A percentile compares a stretch with the other conserved stretches of the same genome.
phyloP scores from a whole-genome alignment of 306 rosid genomes.

The Begonia fuchsioides region DNA sequence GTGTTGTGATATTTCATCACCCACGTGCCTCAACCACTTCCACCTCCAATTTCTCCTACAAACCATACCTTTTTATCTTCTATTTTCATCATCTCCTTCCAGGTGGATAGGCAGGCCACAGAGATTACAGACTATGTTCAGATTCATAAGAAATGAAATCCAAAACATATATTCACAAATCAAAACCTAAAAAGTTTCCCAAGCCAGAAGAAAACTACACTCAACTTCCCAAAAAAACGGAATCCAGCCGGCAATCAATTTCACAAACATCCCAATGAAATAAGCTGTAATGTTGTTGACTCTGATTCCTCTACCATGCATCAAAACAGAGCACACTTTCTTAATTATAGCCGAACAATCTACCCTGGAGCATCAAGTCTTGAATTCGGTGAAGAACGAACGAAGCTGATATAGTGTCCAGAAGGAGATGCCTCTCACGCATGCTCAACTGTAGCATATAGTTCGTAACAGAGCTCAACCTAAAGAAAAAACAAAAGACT shows the following conservation, averaged over 20 bases:
- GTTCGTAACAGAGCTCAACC: constrained; percentile 58
- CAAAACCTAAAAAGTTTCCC: too few species aligned
- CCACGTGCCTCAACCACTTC: too few species aligned
- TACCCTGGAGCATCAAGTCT: constrained; percentile 71
- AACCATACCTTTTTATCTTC: too few species aligned
- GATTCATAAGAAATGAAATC: too few species aligned
- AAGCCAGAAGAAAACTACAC: too few species aligned
- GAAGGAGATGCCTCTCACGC: constrained; percentile 49
- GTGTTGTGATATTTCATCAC: too few species aligned
- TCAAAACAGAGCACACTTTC: background rate
- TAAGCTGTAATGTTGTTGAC: background rate
- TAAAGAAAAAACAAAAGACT: constrained; percentile 7
- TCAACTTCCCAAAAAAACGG: too few species aligned
- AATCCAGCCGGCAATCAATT: background rate
- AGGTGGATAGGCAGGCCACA: too few species aligned
- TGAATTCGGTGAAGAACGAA: constrained; percentile 60
- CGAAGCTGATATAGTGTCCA: constrained; percentile 74
- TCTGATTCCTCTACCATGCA: background rate
- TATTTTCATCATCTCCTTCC: too few species aligned
- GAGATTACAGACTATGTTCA: too few species aligned
- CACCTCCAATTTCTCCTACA: too few species aligned
- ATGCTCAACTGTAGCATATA: constrained; percentile 77
- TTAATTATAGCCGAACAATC: background rate
- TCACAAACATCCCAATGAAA: background rate
- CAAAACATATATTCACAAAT: too few species aligned